Evolutionary conservation across 306 rosid species (phyloP).

Genomic region (Sesbania bispinosa): DNA sequence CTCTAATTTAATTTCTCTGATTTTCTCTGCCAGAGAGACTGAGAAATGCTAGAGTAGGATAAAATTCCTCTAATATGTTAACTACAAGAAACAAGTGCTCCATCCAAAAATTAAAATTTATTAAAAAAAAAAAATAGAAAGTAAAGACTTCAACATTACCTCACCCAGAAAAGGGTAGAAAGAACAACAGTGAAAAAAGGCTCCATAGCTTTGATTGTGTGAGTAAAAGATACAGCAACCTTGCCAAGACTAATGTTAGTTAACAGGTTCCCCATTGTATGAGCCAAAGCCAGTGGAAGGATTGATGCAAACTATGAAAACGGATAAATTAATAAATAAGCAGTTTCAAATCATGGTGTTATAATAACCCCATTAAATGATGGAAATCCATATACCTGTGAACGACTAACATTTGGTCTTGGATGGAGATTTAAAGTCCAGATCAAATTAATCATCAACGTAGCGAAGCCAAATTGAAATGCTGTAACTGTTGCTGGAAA

Average conservation of each 20-base stretch:
- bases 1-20: background rate
- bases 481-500: conserved; percentile 84
- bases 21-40: background rate
- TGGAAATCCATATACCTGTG: conserved; percentile 50
- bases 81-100: background rate
- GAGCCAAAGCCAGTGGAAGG: conserved; percentile 61
- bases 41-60: background rate
- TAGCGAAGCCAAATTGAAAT: conserved; percentile 51
- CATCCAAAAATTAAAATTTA: too few species aligned
- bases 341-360: background rate
- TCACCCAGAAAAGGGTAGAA: conserved; percentile 55
- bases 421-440: conserved; percentile 59
- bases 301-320: conserved; percentile 46
- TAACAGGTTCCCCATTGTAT: conserved; percentile 68
- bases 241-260: conserved; percentile 71
- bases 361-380: background rate
- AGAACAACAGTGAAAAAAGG: conserved; percentile 74
- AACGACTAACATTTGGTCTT: conserved; percentile 50
- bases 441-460: conserved; percentile 49
- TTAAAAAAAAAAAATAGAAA: background rate
- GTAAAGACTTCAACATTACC: conserved; percentile 38
- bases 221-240: conserved; percentile 83
- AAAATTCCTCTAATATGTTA: background rate
- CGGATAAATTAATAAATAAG: background rate
- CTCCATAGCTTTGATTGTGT: conserved; percentile 80